phyloP scores from a whole-genome alignment of 2,329 filamentous ascomycete genomes.

The Monosporascus ibericus region DNA sequence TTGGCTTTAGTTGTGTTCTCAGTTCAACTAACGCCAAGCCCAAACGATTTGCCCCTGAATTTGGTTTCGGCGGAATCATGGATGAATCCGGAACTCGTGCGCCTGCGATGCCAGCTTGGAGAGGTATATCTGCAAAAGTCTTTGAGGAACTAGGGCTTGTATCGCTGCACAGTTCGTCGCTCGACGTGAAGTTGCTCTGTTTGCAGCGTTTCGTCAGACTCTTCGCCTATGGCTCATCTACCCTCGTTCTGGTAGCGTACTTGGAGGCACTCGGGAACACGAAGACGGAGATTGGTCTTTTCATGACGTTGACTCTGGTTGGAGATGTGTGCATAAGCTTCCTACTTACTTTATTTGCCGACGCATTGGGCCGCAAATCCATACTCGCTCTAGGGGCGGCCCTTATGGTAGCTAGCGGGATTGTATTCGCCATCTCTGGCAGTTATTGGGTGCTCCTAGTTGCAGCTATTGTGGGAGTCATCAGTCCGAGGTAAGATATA shows the following conservation, averaged over 20 bases:
- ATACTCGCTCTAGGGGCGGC: conserved; percentile 48
- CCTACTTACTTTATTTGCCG: conserved; percentile 51
- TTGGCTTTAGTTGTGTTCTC: not conserved
- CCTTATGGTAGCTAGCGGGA: conserved; percentile 50
- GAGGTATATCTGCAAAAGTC: conserved; percentile 5
- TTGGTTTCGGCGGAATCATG: not conserved
- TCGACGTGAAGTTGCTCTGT: conserved; percentile 52
- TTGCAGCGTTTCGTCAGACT: conserved; percentile 55
- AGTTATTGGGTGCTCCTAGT: conserved; percentile 54
- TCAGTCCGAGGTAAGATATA: conserved; percentile 43
- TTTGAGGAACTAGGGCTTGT: conserved; percentile 38
- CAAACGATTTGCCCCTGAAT: not conserved
- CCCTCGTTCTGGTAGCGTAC: conserved; percentile 51
- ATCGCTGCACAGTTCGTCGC: conserved; percentile 33
- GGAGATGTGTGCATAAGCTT: conserved; percentile 57
- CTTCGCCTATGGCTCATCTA: conserved; percentile 56
- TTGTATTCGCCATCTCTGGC: conserved; percentile 44
- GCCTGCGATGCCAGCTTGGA: not conserved
- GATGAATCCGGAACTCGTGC: not conserved
- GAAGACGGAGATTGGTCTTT: conserved; percentile 49
- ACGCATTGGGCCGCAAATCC: conserved; percentile 47
- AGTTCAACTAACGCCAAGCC: not conserved
- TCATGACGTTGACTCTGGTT: conserved; percentile 59
- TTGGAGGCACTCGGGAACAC: conserved; percentile 44
- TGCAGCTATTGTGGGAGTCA: conserved; percentile 55